phyloP scores from a whole-genome alignment of 2,329 filamentous ascomycete genomes.

The Neurospora crassa region DNA sequence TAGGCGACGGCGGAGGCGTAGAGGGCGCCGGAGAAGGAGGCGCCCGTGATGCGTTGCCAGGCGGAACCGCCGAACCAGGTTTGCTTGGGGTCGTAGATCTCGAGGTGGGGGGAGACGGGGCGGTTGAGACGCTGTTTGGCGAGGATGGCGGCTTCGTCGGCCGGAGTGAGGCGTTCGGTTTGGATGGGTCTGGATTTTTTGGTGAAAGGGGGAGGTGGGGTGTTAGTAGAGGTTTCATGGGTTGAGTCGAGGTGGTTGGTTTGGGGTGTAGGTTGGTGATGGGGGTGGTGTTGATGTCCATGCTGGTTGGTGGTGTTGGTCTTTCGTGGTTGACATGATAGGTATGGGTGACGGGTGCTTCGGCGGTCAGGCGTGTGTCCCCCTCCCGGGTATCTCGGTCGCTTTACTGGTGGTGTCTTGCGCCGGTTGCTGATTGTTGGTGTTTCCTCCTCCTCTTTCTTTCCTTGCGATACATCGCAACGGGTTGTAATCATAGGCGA shows the following conservation, averaged over 20 bases:
- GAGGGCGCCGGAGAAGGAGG: conserved; percentile 58
- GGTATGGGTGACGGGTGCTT: neutral
- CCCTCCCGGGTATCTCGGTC: neutral
- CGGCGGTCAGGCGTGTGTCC: neutral
- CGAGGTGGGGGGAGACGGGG: conserved; percentile 75
- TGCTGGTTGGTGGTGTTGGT: neutral
- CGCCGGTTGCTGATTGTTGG: neutral
- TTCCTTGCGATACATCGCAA: neutral
- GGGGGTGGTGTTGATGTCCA: neutral
- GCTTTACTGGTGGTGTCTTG: neutral
- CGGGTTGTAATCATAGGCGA: neutral
- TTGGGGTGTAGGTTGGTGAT: neutral
- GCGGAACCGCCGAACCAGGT: conserved; percentile 68
- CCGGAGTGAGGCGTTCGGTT: conserved; percentile 45
- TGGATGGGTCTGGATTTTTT: conserved; percentile 36
- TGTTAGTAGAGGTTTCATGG: neutral
- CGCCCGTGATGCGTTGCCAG: conserved; percentile 78
- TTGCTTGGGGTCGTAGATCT: conserved; percentile 79
- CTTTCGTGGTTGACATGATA: neutral
- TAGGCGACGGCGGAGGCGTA: conserved; percentile 78
- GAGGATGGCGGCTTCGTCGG: conserved; percentile 56
- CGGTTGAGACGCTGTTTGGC: conserved; percentile 70
- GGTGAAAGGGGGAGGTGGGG: conserved; percentile 7
- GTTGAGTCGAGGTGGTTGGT: neutral
- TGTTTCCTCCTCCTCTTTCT: neutral